A percentile compares a stretch with the other conserved stretches of the same genome.
phyloP scores from a whole-genome alignment of 2,329 filamentous ascomycete species.

The Cladophialophora immunda region DNA sequence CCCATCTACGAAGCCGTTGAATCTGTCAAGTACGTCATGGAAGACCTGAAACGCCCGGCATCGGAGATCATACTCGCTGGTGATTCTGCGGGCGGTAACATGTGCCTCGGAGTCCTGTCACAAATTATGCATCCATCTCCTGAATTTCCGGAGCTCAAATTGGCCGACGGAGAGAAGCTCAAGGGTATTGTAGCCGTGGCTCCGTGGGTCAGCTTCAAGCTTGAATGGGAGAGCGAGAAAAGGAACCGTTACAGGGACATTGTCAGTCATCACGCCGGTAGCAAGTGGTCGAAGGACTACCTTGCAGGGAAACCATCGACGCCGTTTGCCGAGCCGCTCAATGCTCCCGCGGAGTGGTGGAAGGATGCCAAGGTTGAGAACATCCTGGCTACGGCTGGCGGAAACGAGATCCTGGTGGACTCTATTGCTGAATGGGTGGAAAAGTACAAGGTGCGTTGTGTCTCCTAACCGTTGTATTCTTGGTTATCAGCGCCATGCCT shows the following conservation, averaged over 20 bases:
- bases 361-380: conserved; percentile 38
- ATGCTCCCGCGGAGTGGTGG: conserved; percentile 37
- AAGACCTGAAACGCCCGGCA: conserved; percentile 46
- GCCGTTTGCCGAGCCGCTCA: conserved; percentile 33
- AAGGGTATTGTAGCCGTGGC: conserved; percentile 63
- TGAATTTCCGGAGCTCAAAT: conserved; percentile 41
- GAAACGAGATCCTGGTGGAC: conserved; percentile 38
- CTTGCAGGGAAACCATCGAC: conserved; percentile 29
- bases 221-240: conserved; percentile 34
- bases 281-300: conserved; percentile 31
- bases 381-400: conserved; percentile 32
- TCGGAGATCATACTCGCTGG: conserved; percentile 52
- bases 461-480: background rate
- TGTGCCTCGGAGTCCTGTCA: conserved; percentile 43
- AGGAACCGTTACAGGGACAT: conserved; percentile 36
- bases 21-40: conserved; percentile 51
- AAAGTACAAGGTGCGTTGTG: conserved; percentile 37
- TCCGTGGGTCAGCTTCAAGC: conserved; percentile 66
- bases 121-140: conserved; percentile 62
- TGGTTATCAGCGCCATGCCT: background rate
- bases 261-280: conserved; percentile 21
- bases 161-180: conserved; percentile 50
- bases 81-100: conserved; percentile 56
- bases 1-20: conserved; percentile 54
- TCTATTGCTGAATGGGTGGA: conserved; percentile 32